Evolutionary conservation across 306 rosid genomes (phyloP), one percentile per base, ranked within the genome.

Genomic region (Fragaria nilgerrensis): DNA sequence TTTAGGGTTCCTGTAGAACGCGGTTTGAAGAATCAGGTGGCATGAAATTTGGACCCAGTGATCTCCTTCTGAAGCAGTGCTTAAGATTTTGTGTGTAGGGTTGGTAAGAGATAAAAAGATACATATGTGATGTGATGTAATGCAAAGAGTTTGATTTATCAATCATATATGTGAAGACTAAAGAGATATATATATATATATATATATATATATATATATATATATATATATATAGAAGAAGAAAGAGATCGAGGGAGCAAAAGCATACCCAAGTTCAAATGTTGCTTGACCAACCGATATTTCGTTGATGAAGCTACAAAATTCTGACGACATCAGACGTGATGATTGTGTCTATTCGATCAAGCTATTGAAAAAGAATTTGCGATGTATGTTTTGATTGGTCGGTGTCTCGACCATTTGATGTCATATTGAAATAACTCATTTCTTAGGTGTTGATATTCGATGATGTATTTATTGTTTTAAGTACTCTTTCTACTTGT

Each of bases 1-100:
- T 3, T 9, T 43, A 48, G 41, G 68, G 43, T 49, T 55, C 75
- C 85, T 88, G 85, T 88, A 77, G 8, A 32, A 90, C 94, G 92
- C 92, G 94, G 83, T 88, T 90, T 90, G 77, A 7, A 61, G 77
- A 61, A 79, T 61, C 82, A 84, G 83, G 90, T 90, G 90, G 83
- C 85, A 76, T 53, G 58, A 8, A 53, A 15, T 20, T 65, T 73
- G 68, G 81, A 25, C 59, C 43, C 59, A 29, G 17, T 29, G 43
- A 70, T 70, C 62, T 11, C 5, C 1, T 68, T 5, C 32, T 68
- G 11, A 43, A n/a, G 44, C 34, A 23, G 34, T 22, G 47, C 34
- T 27, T 68, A 27, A 44, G 55, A 70, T 61, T 49, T 50, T 32
- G 14, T 27, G 25, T 52, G 11, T 6, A 52, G 23, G 59, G 9